Conservation (phyloP, 495 filamentous ascomycete genomes). For the Annulohypoxylon moriforme region DNA sequence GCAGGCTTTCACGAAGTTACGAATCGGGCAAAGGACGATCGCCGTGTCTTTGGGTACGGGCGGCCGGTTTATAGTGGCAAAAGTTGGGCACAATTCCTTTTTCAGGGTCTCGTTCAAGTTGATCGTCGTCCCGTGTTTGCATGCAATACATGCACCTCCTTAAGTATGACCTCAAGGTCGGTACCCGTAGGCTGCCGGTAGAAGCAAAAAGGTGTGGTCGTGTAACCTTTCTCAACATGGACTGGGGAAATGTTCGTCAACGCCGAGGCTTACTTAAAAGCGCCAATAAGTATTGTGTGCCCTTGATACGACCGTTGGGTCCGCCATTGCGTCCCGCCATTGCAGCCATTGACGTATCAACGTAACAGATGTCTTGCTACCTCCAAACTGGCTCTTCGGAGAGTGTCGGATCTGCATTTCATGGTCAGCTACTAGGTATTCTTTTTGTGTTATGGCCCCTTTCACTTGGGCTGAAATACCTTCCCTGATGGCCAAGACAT, state of each 20-base stretch:
- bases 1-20: conserved; percentile 23
- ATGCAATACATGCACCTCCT: conserved; percentile 35
- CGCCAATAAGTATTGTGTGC: conserved; percentile 15
- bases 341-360: conserved; percentile 45
- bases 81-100: conserved; percentile 36
- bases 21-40: conserved; percentile 30
- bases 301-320: conserved; percentile 33
- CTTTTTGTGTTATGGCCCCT: conserved; percentile 11
- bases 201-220: conserved; percentile 24
- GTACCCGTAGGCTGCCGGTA: conserved; percentile 34
- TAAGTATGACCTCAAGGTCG: conserved; percentile 33
- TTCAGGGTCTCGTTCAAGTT: conserved; percentile 9
- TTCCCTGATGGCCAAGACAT: conserved; percentile 11
- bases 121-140: conserved; percentile 33
- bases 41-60: conserved; percentile 22
- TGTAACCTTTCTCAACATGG: conserved; percentile 28
- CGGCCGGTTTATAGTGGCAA: conserved; percentile 31
- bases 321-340: conserved; percentile 17
- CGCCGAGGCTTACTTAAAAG: conserved; percentile 34
- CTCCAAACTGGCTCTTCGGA: conserved; percentile 8
- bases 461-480: conserved; percentile 25
- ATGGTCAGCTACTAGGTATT: conserved; percentile 13
- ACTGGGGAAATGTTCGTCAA: conserved; percentile 23
- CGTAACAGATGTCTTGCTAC: conserved; percentile 14
- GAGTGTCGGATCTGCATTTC: conserved; percentile 29